phyloP scores from a whole-genome alignment of 331 rosid genomes.

The Acacia pycnantha region DNA sequence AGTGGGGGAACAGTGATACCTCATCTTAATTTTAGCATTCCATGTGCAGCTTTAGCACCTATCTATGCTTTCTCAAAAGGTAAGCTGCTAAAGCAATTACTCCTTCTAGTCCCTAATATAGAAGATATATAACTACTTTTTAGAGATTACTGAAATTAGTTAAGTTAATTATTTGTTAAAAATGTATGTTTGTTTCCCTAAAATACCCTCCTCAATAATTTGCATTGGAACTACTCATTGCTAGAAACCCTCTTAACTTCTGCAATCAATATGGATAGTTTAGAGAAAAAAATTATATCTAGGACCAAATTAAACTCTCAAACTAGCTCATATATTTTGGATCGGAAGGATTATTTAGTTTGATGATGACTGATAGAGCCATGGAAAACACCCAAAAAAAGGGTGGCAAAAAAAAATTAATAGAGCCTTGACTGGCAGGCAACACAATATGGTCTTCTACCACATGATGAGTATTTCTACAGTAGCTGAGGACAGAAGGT shows the following conservation, averaged over 20 bases:
- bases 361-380: background rate
- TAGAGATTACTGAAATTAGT: too few relatives aligned
- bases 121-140: background rate
- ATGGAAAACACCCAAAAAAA: background rate
- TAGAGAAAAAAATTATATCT: background rate
- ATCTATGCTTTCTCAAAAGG: constrained; percentile 73
- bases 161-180: too few relatives aligned
- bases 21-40: constrained; percentile 93
- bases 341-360: background rate
- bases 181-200: too few relatives aligned
- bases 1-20: constrained; percentile 88
- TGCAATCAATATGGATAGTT: background rate
- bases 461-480: background rate
- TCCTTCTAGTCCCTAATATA: background rate
- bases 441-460: background rate
- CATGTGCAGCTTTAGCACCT: constrained; percentile 73
- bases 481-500: background rate
- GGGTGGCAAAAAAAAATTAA: too few relatives aligned
- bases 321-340: too few relatives aligned
- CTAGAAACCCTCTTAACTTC: too few relatives aligned
- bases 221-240: too few relatives aligned
- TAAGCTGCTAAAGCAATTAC: constrained; percentile 22
- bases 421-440: background rate
- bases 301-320: background rate
- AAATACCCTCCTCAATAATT: background rate